Base-by-base conservation (phyloP, 1,284 basidiomycete species). In the Apiotrichum mycotoxinovorans region DNA sequence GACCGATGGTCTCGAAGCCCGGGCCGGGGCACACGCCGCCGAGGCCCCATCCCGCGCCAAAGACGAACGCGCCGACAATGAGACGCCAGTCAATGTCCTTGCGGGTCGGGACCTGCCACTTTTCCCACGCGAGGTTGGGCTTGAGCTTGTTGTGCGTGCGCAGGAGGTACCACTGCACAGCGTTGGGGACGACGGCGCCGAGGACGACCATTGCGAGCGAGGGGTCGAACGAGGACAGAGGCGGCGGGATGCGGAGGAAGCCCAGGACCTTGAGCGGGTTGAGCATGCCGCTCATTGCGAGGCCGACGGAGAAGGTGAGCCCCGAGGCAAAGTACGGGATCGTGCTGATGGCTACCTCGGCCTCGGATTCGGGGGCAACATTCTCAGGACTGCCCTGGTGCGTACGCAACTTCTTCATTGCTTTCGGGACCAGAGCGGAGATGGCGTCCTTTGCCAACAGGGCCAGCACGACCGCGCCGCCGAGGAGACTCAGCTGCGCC, bases 11-110 rank as follows among this genome's bases (percentile, higher is more conserved):
- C 15, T 68, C 68, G 9, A 77, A 35, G 1, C 64, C 71, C 1
- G 76, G 76, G 15, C 74, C 71, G 12, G 74, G 85, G 68, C 86
- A 88, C 38, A 87, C 76, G 23, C 86, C 86, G 43, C 79, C 76
- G 40, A 84, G 66, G 1, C 84, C 86, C 86, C 86, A 88, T 2
- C 86, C 86, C 18, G 83, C 63, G 42, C 86, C 86, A 69, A 88
- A 88, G 27, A 84, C 62, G 18, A 79, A 79, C 2, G 84, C 79
- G 18, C 86, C 86, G 35, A 69, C 48, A 15, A 87, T 43, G 27
- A 88, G 78, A 52, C 72, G 79, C 49, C 64, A 60, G 66, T 86
- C 82, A 22, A 87, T 77, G 41, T 75, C 71, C 11, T 23, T 52
- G 35, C 69, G 55, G 0, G 50, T 62, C 1, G 76, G 75, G 8